Evolutionary conservation across 306 rosid species (phyloP), one percentile per base, ranked within the genome.

Genomic region (Mucuna pruriens): DNA sequence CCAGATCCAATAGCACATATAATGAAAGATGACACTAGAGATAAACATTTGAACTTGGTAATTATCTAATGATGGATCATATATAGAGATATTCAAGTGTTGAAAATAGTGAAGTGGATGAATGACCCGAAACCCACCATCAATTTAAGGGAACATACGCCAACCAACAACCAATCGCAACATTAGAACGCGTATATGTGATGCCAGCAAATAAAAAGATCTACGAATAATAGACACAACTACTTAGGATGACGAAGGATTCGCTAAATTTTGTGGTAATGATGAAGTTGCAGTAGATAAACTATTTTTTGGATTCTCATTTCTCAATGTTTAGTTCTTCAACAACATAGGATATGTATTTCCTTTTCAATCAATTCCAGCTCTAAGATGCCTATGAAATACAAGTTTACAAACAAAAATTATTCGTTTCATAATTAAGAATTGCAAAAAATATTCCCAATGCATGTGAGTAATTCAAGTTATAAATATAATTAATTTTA

Each of bases 101-200:
- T 63, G 13, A 44, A 63, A 6, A 15, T 34, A 64, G 36, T 64
- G 38, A 34, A 65, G 71, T 36, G 71, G 31, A 66, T 9, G n/a
- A 19, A 66, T 38, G 72, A 66, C 72, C n/a, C 4, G 26, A 64
- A 62, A 64, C 26, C 23, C 71, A 64, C 71, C 71, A 34, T 64
- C 16, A 64, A 64, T 34, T 34, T 1, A 29, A 29, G 11, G 44
- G 17, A n/a, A n/a, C n/a, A 31, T 58, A 26, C 10, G 39, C 13
- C 39, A 61, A 61, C 19, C 39, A 12, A 33, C 46, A 64, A 34
- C 22, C 71, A 34, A 65, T 36, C 0, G 0, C 48, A 36, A 9
- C 22, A 60, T 12, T 31, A 31, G 40, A 26, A 60, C 67, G 39
- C 67, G n/a, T n/a, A n/a, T n/a, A n/a, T n/a, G n/a, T n/a, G n/a